Base-by-base conservation (phyloP, 106 monocot species). In the Acorus gramineus region DNA sequence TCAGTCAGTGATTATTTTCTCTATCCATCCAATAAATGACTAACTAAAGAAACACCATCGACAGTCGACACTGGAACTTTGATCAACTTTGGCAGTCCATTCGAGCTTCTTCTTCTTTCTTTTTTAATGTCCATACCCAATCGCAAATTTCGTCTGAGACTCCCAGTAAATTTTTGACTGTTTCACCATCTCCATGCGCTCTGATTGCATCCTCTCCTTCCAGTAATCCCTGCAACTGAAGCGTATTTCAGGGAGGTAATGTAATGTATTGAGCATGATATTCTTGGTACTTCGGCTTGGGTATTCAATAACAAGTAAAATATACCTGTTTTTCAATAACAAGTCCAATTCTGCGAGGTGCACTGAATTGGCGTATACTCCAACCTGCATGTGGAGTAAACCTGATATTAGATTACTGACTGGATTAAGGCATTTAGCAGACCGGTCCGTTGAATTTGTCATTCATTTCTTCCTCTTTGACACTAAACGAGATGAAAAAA, bases 261-360 rank as follows among this genome's bases (percentile, higher is more conserved):
- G 28, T 28, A 28, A 28, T 28, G 28, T 1, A 28, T 28, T 28
- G 28, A 28, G 28, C 28, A 28, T 28, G 28, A 28, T 28, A 28
- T 28, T 28, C n/a, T n/a, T n/a, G n/a, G n/a, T 28, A 28, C 28
- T 28, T 28, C 1, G 28, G 28, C 28, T 28, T 28, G 28, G 28
- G 28, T 28, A 28, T 28, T 28, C 28, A 28, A 28, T 28, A 28
- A 28, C 28, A 28, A 28, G 28, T 28, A 28, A 28, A 0, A 28
- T 28, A 28, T 28, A 89, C 89, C 89, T 85, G 53, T 60, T 85
- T 57, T 80, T 82, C 59, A 89, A 55, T 49, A 89, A 69, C n/a
- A 82, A 60, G 49, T 81, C 85, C 62, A 89, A 66, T 65, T 85
- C 89, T 46, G 63, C 49, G 85, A 89, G 84, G 51, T 89, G 79